Evolutionary conservation across 176 grass and related monocot species (phyloP).

Genomic region (Ampelocalamus luodianensis): DNA sequence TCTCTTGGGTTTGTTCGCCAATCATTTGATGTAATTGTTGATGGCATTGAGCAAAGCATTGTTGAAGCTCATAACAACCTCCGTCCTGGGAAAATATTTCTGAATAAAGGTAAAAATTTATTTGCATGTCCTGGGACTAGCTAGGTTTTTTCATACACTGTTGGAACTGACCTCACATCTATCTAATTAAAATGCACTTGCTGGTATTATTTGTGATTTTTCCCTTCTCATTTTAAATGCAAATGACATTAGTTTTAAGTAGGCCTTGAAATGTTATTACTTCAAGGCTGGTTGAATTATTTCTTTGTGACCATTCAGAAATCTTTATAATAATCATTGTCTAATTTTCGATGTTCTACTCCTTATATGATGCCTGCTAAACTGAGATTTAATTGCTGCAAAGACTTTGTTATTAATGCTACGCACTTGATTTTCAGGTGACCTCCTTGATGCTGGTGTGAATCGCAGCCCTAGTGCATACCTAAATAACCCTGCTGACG

Average conservation of each 20-base stretch:
- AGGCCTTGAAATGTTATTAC: slow-evolving; percentile 19
- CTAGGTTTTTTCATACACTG: neutral
- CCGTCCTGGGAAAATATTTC: slow-evolving; percentile 73
- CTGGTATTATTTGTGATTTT: neutral
- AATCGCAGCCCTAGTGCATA: slow-evolving; percentile 96
- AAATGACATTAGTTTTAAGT: slow-evolving; percentile 27
- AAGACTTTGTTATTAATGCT: neutral
- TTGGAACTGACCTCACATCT: neutral
- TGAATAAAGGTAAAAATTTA: slow-evolving; percentile 78
- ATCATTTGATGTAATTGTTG: slow-evolving; percentile 93
- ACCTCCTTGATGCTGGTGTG: slow-evolving; percentile 77
- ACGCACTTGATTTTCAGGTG: slow-evolving; percentile 67
- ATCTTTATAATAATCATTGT: slow-evolving; percentile 5
- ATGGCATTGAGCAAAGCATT: slow-evolving; percentile 93
- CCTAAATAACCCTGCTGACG: slow-evolving; percentile 81
- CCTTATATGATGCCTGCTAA: slow-evolving; percentile 9
- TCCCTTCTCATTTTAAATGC: neutral
- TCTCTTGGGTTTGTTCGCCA: slow-evolving; percentile 96
- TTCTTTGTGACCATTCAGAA: slow-evolving; percentile 24
- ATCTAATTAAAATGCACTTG: neutral
- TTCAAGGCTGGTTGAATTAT: neutral
- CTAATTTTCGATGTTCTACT: slow-evolving; percentile 28
- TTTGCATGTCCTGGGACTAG: neutral
- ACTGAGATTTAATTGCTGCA: slow-evolving; percentile 21
- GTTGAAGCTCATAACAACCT: slow-evolving; percentile 91